Conservation (phyloP, 345 rosid species). For the Camelina neglecta region DNA sequence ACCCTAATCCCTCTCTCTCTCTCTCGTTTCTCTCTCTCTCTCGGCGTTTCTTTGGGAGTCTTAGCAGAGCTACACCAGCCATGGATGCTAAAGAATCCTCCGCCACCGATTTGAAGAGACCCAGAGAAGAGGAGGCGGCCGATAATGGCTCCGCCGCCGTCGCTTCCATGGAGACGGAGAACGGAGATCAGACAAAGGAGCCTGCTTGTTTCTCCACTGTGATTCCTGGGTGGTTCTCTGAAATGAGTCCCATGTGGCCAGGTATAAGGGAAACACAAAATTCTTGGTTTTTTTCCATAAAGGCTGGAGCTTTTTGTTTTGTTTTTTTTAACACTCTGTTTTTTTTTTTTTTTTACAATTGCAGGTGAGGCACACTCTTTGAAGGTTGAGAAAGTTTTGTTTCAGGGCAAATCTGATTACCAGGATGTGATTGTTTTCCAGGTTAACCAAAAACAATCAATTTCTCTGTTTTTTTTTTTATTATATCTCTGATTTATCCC, state of each 20-base stretch:
- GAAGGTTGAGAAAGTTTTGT: slow-evolving; percentile 74
- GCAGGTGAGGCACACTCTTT: slow-evolving; percentile 87
- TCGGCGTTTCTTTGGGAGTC: not conserved
- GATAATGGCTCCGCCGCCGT: slow-evolving; percentile 47
- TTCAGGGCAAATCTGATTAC: slow-evolving; percentile 77
- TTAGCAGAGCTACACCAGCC: not conserved
- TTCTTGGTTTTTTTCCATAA: not conserved
- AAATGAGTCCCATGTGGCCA: slow-evolving; percentile 94
- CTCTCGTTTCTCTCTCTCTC: slow-evolving; percentile 18
- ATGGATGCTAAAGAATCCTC: slow-evolving; percentile 42
- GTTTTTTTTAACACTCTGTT: not conserved
- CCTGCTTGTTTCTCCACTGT: slow-evolving; percentile 61
- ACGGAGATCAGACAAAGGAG: slow-evolving; percentile 39
- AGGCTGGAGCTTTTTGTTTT: not conserved
- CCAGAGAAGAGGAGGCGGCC: slow-evolving; percentile 65
- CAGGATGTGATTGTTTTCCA: slow-evolving; percentile 85
- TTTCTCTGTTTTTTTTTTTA: slow-evolving; percentile 19
- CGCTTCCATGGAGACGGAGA: slow-evolving; percentile 49
- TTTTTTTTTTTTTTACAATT: not conserved
- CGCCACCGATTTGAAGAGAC: slow-evolving; percentile 62
- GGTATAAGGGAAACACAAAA: slow-evolving; percentile 32
- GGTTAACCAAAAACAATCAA: slow-evolving; percentile 43
- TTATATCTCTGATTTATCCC: not conserved
- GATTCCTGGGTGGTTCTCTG: slow-evolving; percentile 93
- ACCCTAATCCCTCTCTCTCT: slow-evolving; percentile 40